phyloP scores from a whole-genome alignment of 495 filamentous ascomycete species.

The Penicillium soppii region DNA sequence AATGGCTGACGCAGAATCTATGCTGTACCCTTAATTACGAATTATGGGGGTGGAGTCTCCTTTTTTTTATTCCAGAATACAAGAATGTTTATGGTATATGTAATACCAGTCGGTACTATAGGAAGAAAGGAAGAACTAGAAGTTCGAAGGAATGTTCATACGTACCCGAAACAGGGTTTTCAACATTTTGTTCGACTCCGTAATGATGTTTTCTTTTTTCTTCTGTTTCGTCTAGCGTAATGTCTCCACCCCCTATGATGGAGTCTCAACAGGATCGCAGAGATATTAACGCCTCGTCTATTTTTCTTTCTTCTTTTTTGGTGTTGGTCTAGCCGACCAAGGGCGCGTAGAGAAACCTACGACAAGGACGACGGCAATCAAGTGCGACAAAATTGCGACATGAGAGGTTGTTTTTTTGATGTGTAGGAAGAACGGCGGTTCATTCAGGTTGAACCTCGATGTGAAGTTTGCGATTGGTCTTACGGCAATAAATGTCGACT shows the following conservation, averaged over 20 bases:
- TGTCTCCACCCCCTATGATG: conserved; percentile 15
- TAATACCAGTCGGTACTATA: neutral
- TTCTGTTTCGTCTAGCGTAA: neutral
- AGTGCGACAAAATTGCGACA: conserved; percentile 1
- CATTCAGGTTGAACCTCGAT: conserved; percentile 7
- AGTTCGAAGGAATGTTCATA: conserved; percentile 40
- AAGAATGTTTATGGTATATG: neutral
- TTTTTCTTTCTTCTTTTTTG: neutral
- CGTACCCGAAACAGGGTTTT: conserved; percentile 38
- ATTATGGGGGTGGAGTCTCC: conserved; percentile 5
- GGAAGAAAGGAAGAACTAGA: conserved; percentile 38
- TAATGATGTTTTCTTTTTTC: conserved; percentile 11
- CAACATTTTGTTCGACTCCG: conserved; percentile 21
- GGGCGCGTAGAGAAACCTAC: neutral
- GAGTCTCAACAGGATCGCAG: conserved; percentile 16
- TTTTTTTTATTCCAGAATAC: neutral
- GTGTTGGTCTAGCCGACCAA: too few species aligned
- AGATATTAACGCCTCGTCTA: neutral
- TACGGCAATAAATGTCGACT: neutral
- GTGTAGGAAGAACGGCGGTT: conserved; percentile 6
- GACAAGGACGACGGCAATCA: conserved; percentile 3
- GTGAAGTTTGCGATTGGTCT: conserved; percentile 9
- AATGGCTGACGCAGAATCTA: conserved; percentile 5
- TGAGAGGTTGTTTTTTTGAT: conserved; percentile 16
- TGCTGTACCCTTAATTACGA: conserved; percentile 4